Base-by-base conservation (phyloP, 164 flowering plant genomes). In the Santalum album region DNA sequence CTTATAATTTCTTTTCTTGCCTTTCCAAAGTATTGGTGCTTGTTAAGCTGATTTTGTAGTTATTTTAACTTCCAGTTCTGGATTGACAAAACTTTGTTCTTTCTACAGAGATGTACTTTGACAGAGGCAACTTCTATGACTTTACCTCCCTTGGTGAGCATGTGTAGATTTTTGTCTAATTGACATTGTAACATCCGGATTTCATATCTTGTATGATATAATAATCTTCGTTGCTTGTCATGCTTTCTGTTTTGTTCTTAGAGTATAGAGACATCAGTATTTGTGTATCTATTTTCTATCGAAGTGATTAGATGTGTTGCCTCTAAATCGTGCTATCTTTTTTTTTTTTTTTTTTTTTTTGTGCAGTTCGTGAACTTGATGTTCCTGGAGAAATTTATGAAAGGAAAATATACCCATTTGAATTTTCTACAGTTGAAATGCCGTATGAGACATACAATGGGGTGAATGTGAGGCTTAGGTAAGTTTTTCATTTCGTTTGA, bases 361-460 rank as follows among this genome's bases (percentile, higher is more conserved):
- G n/a, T n/a, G n/a, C 79, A 91, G 98, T 88, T 54, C 87, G 98
- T 43, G 96, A 91, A 68, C 69, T 91, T 60, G 98, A 91, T 76
- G 87, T 92, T 58, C 98, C 98, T 66, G 96, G 98, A 64, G 98
- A 92, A 7, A 74, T 92, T 38, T 89, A 92, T 69, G 98, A 92
- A 74, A 81, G 69, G 66, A 92, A 92, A 72, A 72, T 84, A 49
- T 92, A 79, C 53, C 87, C 94, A 17, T 92, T 92, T 75, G 98
- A 92, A 55, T 92, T 92, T 72, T 88, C 98, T 38, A 80, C 94
- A 1, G 98, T 91, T 66, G 98, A 91, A 75, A 91, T 92, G 98
- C 94, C 98, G 35, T 86, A 81, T 60, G 98, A 92, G 69, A 76
- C 98, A 45, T 86, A 92, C 65, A 92, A 79, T 75, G 98, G 96